These are phyloP conservation scores for Pachyrhizus erosus DNA, from an alignment of 306 rosid genomes.

Conservation along the genomic window DNA sequence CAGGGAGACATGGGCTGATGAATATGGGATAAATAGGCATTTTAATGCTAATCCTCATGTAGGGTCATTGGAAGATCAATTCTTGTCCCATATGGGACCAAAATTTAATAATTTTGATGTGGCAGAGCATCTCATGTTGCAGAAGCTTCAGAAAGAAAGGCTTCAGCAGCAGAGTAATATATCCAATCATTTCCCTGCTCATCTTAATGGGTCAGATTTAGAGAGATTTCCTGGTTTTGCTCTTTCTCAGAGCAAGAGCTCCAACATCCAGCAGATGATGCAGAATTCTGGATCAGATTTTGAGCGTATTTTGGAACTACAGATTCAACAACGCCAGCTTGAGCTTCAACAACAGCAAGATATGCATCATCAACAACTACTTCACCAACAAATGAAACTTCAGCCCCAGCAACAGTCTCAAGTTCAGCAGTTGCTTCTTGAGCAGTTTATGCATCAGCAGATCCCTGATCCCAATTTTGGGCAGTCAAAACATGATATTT, in stretches of 20 bases:
- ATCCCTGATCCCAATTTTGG: slow-evolving; percentile 60
- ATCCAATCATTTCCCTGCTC: slow-evolving; percentile 51
- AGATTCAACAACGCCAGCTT: slow-evolving; percentile 58
- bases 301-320: slow-evolving; percentile 56
- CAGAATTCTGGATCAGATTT: slow-evolving; percentile 61
- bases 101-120: slow-evolving; percentile 51
- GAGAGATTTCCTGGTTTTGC: slow-evolving; percentile 57
- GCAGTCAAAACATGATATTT: slow-evolving; percentile 57
- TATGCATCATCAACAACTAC: slow-evolving; percentile 63
- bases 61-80: slow-evolving; percentile 58
- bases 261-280: slow-evolving; percentile 54
- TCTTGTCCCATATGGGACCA: slow-evolving; percentile 50
- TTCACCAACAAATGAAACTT: slow-evolving; percentile 63
- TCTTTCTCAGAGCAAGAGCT: slow-evolving; percentile 49
- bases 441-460: slow-evolving; percentile 67
- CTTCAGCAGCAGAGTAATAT: slow-evolving; percentile 56
- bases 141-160: slow-evolving; percentile 55
- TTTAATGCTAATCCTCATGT: slow-evolving; percentile 48
- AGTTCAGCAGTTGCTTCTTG: slow-evolving; percentile 61
- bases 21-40: slow-evolving; percentile 47
- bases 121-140: slow-evolving; percentile 56
- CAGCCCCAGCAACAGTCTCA: slow-evolving; percentile 72
- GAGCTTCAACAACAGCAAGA: slow-evolving; percentile 68
- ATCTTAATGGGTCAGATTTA: slow-evolving; percentile 51
- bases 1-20: slow-evolving; percentile 57